These are phyloP conservation scores for Capsicum rhomboideum DNA, from an alignment of 257 asterid species.

Conservation along the genomic window DNA sequence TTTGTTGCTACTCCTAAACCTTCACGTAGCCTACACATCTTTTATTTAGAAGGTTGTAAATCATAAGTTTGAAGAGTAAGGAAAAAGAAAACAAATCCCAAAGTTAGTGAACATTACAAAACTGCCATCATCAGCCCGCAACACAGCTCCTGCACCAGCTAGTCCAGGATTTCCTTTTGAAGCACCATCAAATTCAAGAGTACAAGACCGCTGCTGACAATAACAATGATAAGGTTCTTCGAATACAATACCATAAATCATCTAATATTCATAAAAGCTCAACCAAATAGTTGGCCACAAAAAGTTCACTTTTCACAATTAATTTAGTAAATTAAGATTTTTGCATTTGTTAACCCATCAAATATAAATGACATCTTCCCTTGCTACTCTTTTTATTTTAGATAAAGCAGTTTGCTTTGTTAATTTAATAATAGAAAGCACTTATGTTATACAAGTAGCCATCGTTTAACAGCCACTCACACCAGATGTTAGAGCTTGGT, in stretches of 20 bases:
- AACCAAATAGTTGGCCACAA: not conserved
- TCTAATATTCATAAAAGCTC: not conserved
- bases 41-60: not conserved
- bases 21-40: constrained; percentile 17
- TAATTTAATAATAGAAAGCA: not conserved
- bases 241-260: not conserved
- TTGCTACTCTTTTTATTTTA: not conserved
- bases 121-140: constrained; percentile 41
- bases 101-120: constrained; percentile 11
- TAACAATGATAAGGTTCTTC: not conserved
- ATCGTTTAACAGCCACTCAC: constrained; percentile 12
- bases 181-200: constrained; percentile 46
- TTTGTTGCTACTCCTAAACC: constrained; percentile 18
- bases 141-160: constrained; percentile 49
- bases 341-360: not conserved
- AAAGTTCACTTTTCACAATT: not conserved
- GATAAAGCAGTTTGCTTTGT: not conserved
- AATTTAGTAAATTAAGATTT: not conserved
- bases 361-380: not conserved
- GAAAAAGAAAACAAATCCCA: not conserved
- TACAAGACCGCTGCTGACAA: constrained; percentile 22
- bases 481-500: constrained; percentile 3
- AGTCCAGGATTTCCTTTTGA: constrained; percentile 50
- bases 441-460: not conserved
- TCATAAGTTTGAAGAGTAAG: not conserved